These are phyloP conservation scores for Zygoascus bituminiphila DNA, from an alignment of 805 yeast species.

Conservation along the genomic window DNA sequence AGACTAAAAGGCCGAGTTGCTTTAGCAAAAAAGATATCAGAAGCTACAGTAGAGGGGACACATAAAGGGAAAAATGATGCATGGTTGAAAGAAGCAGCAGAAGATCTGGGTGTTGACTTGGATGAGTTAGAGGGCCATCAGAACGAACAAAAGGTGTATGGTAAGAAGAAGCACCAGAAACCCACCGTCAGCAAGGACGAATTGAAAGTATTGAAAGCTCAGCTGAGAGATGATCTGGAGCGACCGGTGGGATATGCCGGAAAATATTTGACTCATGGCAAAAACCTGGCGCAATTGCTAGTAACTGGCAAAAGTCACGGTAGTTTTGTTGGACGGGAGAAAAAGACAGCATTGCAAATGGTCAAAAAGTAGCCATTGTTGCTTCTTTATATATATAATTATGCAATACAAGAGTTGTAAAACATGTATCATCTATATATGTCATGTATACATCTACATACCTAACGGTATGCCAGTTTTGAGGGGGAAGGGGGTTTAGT, in stretches of 20 bases:
- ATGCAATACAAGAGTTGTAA: not conserved
- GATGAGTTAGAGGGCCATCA: constrained; percentile 39
- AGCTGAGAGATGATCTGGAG: constrained; percentile 45
- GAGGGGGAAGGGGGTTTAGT: not conserved
- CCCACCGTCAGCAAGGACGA: constrained; percentile 35
- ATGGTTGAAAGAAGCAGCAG: constrained; percentile 89
- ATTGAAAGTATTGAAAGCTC: constrained; percentile 37
- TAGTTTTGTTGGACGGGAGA: constrained; percentile 60
- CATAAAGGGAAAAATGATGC: constrained; percentile 44
- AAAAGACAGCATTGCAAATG: constrained; percentile 53
- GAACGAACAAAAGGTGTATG: constrained; percentile 43
- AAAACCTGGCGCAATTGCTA: constrained; percentile 71
- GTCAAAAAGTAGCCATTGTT: constrained; percentile 5
- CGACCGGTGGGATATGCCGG: constrained; percentile 50
- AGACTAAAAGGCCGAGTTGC: constrained; percentile 63
- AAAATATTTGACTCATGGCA: constrained; percentile 65
- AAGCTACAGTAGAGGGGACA: constrained; percentile 52
- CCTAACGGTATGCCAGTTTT: not conserved
- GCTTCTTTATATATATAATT: not conserved
- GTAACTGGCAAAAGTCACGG: constrained; percentile 59
- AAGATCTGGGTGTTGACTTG: constrained; percentile 78
- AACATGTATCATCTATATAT: not conserved
- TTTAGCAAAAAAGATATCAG: constrained; percentile 69
- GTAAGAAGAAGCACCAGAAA: constrained; percentile 38
- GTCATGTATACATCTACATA: not conserved